phyloP scores from a whole-genome alignment of 2,329 filamentous ascomycete genomes.

The Nemania abortiva region DNA sequence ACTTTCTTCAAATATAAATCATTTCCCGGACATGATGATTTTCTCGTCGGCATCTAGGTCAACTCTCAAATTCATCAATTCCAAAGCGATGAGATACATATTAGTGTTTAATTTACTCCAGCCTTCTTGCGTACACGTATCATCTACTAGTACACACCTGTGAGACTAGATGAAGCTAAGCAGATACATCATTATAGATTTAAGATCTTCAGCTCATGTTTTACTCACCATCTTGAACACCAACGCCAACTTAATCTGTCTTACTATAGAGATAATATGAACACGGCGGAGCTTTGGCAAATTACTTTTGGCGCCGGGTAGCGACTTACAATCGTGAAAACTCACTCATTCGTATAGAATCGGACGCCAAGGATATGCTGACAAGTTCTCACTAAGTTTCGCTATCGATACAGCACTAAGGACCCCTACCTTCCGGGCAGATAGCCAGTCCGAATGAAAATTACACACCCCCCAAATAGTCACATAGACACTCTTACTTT shows the following conservation, averaged over 20 bases:
- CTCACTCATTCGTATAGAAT: too few relatives aligned
- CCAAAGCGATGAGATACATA: conserved; percentile 76
- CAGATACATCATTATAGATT: conserved; percentile 42
- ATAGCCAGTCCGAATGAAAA: too few relatives aligned
- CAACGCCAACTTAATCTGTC: conserved; percentile 6
- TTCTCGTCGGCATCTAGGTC: conserved; percentile 58
- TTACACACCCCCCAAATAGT: too few relatives aligned
- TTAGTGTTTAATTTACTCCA: too few relatives aligned
- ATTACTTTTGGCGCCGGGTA: background rate
- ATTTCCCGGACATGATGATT: conserved; percentile 70
- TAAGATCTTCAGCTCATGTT: conserved; percentile 27
- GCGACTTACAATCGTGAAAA: conserved; percentile 14
- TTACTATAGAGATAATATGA: background rate
- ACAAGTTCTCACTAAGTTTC: too few relatives aligned
- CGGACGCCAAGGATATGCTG: too few relatives aligned
- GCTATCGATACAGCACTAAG: too few relatives aligned
- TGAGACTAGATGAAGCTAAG: conserved; percentile 60
- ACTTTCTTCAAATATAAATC: conserved; percentile 79
- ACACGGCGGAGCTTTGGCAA: background rate
- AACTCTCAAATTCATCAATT: conserved; percentile 68
- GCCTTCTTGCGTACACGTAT: too few relatives aligned
- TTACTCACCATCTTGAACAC: conserved; percentile 6
- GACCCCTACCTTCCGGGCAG: too few relatives aligned
- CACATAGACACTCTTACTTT: too few relatives aligned
- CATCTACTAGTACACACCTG: conserved; percentile 72